Evolutionary conservation across 164 flowering plant genomes (phyloP).

Genomic region (Saururus chinensis): DNA sequence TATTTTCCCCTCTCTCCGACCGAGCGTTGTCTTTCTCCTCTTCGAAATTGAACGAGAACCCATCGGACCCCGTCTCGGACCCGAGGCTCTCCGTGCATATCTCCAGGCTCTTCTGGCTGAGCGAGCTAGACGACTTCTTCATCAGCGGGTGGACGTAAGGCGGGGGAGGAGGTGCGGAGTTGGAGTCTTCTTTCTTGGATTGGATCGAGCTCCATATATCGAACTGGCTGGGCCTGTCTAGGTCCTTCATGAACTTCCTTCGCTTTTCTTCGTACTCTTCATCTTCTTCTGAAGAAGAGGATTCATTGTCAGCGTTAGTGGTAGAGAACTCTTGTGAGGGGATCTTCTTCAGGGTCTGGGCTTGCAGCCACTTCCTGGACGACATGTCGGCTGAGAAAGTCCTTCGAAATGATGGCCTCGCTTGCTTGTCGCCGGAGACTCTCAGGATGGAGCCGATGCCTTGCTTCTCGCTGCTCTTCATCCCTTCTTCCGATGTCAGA

Average conservation of each 20-base stretch:
- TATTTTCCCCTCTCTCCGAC: background rate
- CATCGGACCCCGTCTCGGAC: constrained; percentile 85
- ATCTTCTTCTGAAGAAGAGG: constrained; percentile 13
- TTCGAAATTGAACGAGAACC: constrained; percentile 24
- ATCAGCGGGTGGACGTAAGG: constrained; percentile 67
- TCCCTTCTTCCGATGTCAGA: constrained; percentile 12
- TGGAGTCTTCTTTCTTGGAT: constrained; percentile 17
- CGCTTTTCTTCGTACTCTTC: constrained; percentile 8
- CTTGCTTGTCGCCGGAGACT: constrained; percentile 8
- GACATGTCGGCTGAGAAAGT: constrained; percentile 70
- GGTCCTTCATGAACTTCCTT: background rate
- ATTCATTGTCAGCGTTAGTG: background rate
- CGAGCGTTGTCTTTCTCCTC: constrained; percentile 6
- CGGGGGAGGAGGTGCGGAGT: constrained; percentile 8
- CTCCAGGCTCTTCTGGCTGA: constrained; percentile 62
- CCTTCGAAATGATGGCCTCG: constrained; percentile 29
- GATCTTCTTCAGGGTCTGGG: constrained; percentile 30
- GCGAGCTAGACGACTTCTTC: constrained; percentile 34
- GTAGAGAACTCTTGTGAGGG: constrained; percentile 19
- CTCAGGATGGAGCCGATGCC: constrained; percentile 52
- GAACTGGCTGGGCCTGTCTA: constrained; percentile 12
- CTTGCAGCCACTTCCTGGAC: constrained; percentile 40
- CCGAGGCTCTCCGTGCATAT: constrained; percentile 91
- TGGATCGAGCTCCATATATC: constrained; percentile 49
- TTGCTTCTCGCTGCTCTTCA: constrained; percentile 16